Evolutionary conservation across 192 early-diverging fungal genomes (phyloP).

Genomic region (Chytriomyces confervae): DNA sequence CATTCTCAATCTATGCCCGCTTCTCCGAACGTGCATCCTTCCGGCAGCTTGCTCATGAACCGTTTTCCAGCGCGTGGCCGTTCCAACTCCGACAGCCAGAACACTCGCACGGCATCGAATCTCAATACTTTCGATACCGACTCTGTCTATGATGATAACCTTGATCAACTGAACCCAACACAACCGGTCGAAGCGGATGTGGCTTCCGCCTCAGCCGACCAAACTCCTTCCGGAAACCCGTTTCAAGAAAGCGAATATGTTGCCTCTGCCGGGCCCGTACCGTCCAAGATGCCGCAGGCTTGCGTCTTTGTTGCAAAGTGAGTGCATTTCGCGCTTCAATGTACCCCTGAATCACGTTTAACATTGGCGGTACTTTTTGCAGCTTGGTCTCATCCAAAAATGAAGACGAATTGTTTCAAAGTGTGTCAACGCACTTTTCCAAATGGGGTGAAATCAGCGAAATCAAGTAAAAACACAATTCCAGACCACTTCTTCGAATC

Average conservation of each 20-base stretch:
- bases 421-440: not conserved
- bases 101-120: not conserved
- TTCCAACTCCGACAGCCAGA: not conserved
- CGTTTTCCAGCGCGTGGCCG: not conserved
- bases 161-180: not conserved
- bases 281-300: conserved; percentile 29
- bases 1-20: not conserved
- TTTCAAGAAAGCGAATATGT: not conserved
- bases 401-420: conserved; percentile 10
- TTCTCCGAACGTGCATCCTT: not conserved
- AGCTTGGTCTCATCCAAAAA: conserved; percentile 14
- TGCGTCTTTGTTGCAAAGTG: conserved; percentile 37
- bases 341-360: not conserved
- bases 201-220: not conserved
- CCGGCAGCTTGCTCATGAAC: not conserved
- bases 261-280: conserved; percentile 12
- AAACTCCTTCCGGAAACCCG: not conserved
- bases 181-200: not conserved
- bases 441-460: conserved; percentile 28
- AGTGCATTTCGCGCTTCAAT: not conserved
- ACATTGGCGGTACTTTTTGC: not conserved
- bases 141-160: not conserved
- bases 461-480: not conserved
- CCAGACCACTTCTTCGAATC: too few relatives aligned
- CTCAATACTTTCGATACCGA: not conserved